Evolutionary conservation across 495 filamentous ascomycete species (phyloP).

Genomic region (Amniculicola lignicola): DNA sequence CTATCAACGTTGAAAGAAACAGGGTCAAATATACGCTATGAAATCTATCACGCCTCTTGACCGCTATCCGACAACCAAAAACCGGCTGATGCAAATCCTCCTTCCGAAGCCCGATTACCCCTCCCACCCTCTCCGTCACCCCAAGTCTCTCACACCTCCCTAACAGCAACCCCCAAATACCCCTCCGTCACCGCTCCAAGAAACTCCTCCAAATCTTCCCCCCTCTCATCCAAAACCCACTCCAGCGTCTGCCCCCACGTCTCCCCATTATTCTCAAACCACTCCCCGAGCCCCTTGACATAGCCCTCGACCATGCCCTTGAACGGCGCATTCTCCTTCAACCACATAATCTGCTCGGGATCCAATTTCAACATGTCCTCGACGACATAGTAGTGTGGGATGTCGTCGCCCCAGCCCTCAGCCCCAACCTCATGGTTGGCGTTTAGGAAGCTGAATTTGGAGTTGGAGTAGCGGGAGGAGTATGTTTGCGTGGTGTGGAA

Average conservation of each 20-base stretch:
- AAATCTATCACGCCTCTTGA: too few relatives aligned
- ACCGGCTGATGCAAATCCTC: background rate
- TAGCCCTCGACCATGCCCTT: conserved; percentile 56
- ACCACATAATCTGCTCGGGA: conserved; percentile 55
- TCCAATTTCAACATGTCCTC: conserved; percentile 66
- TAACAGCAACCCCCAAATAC: conserved; percentile 36
- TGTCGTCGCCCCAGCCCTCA: conserved; percentile 63
- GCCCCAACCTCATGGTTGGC: conserved; percentile 42
- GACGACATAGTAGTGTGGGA: conserved; percentile 60
- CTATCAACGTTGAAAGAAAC: too few relatives aligned
- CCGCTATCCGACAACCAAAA: too few relatives aligned
- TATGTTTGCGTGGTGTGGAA: conserved; percentile 40
- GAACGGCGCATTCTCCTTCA: conserved; percentile 52
- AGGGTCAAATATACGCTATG: too few relatives aligned
- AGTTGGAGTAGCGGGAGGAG: conserved; percentile 10
- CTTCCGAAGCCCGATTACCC: background rate
- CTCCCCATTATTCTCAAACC: conserved; percentile 64
- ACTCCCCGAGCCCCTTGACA: conserved; percentile 53
- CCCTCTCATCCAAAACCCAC: conserved; percentile 54
- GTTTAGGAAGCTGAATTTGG: conserved; percentile 25
- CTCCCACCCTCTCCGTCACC: too few relatives aligned
- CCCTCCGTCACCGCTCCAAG: conserved; percentile 35
- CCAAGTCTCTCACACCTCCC: conserved; percentile 1
- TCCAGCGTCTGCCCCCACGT: conserved; percentile 53
- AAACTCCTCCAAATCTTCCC: conserved; percentile 49